Evolutionary conservation across 805 yeast genomes (phyloP).

Genomic region (Yarrowia yakushimensis): DNA sequence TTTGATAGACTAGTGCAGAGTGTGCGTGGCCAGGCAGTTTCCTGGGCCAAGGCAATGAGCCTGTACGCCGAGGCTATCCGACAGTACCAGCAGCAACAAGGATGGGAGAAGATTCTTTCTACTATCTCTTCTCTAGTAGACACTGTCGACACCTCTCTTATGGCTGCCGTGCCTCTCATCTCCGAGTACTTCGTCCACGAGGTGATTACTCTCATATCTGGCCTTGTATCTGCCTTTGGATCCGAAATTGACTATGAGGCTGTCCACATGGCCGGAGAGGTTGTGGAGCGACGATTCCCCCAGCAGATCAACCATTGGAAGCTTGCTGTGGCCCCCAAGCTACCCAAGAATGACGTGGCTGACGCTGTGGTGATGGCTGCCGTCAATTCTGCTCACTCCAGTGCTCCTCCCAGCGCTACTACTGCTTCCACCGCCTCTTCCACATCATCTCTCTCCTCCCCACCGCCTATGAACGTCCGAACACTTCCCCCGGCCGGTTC

Average conservation of each 20-base stretch:
- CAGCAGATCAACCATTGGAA: slow-evolving; percentile 16
- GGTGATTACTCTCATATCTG: slow-evolving; percentile 18
- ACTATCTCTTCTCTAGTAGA: slow-evolving; percentile 22
- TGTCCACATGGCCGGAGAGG: slow-evolving; percentile 24
- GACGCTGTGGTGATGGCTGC: slow-evolving; percentile 17
- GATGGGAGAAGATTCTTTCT: slow-evolving; percentile 24
- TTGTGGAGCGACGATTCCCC: slow-evolving; percentile 23
- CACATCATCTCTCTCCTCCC: slow-evolving; percentile 16
- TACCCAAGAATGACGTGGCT: slow-evolving; percentile 16
- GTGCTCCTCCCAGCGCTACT: slow-evolving; percentile 12
- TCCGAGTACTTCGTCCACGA: slow-evolving; percentile 22
- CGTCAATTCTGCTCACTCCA: not conserved
- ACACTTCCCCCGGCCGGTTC: slow-evolving; percentile 23
- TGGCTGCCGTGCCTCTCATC: slow-evolving; percentile 23
- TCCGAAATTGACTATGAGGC: slow-evolving; percentile 23
- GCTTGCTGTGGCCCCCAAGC: slow-evolving; percentile 1
- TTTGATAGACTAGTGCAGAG: slow-evolving; percentile 15
- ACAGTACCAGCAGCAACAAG: slow-evolving; percentile 24
- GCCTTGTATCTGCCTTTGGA: slow-evolving; percentile 13
- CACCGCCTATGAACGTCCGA: slow-evolving; percentile 19
- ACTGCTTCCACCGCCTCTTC: slow-evolving; percentile 19
- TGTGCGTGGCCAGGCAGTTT: slow-evolving; percentile 20
- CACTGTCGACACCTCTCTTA: slow-evolving; percentile 21
- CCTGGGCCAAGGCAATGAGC: slow-evolving; percentile 24
- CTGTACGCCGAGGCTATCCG: slow-evolving; percentile 24